Evolutionary conservation across 192 early-diverging fungal species (phyloP).

Genomic region (Dissophora globulifera): DNA sequence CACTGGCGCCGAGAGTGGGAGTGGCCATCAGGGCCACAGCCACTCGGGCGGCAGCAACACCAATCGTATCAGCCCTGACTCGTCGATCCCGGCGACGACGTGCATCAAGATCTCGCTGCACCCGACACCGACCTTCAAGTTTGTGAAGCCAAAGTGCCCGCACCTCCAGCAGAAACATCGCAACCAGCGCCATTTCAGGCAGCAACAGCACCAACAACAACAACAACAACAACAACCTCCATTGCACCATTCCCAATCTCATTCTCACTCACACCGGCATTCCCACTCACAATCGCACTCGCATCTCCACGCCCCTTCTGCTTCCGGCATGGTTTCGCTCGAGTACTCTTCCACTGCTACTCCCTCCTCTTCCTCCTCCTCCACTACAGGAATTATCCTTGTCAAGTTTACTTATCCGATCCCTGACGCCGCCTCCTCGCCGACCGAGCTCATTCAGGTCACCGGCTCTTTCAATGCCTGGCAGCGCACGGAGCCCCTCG

Average conservation of each 20-base stretch:
- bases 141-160: conserved; percentile 48
- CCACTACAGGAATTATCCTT: neutral
- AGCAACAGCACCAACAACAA: conserved; percentile 33
- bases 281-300: conserved; percentile 7
- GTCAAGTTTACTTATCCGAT: conserved; percentile 19
- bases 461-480: conserved; percentile 44
- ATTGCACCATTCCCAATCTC: neutral
- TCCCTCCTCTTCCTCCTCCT: neutral
- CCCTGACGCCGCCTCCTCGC: neutral
- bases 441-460: conserved; percentile 26
- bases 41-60: neutral
- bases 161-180: conserved; percentile 28
- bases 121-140: conserved; percentile 31
- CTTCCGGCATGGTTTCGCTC: conserved; percentile 18
- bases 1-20: neutral
- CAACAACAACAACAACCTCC: conserved; percentile 15
- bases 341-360: conserved; percentile 12
- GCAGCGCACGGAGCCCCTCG: conserved; percentile 27
- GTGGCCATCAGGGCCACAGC: neutral
- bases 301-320: neutral
- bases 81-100: conserved; percentile 46
- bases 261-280: conserved; percentile 1
- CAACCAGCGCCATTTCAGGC: conserved; percentile 29
- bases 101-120: conserved; percentile 53
- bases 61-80: conserved; percentile 42